Conservation (phyloP, 192 early-diverging fungal genomes). For the Linnemannia schmuckeri region DNA sequence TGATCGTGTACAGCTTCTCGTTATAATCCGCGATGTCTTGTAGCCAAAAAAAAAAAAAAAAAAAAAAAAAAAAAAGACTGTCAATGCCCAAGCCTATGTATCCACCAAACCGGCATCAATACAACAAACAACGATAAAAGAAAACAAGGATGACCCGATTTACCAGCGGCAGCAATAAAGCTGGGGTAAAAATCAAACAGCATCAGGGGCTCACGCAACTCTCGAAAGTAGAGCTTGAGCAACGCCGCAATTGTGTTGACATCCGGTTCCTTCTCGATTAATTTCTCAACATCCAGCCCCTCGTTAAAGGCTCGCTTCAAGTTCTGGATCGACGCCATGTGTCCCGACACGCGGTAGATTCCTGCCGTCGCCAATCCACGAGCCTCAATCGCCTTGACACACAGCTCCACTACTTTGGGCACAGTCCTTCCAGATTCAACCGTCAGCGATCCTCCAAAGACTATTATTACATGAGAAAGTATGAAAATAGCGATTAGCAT, state of each 20-base stretch:
- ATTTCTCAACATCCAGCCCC: slow-evolving; percentile 59
- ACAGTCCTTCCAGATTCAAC: slow-evolving; percentile 63
- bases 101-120: neutral
- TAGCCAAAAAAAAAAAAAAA: neutral
- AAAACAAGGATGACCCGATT: neutral
- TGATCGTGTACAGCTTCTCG: slow-evolving; percentile 74
- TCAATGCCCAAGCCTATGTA: neutral
- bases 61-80: neutral
- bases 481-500: neutral
- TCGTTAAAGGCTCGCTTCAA: slow-evolving; percentile 66
- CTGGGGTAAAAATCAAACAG: slow-evolving; percentile 77
- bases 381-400: slow-evolving; percentile 69
- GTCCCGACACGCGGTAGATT: slow-evolving; percentile 73
- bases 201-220: slow-evolving; percentile 78
- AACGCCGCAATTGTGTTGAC: slow-evolving; percentile 78
- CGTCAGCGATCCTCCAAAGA: slow-evolving; percentile 51
- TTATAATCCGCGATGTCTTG: slow-evolving; percentile 73
- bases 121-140: slow-evolving; percentile 1
- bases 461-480: neutral
- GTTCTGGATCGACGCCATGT: slow-evolving; percentile 70
- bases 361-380: slow-evolving; percentile 72
- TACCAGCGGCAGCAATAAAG: slow-evolving; percentile 77
- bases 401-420: slow-evolving; percentile 69
- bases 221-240: slow-evolving; percentile 83
- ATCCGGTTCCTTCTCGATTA: slow-evolving; percentile 73